Percentiles rank a stretch among this genome's conserved stretches.
These are phyloP conservation scores for Neopestalotiopsis sp. DNA, from an alignment of 2,329 filamentous ascomycete species.

Conservation along the genomic window DNA sequence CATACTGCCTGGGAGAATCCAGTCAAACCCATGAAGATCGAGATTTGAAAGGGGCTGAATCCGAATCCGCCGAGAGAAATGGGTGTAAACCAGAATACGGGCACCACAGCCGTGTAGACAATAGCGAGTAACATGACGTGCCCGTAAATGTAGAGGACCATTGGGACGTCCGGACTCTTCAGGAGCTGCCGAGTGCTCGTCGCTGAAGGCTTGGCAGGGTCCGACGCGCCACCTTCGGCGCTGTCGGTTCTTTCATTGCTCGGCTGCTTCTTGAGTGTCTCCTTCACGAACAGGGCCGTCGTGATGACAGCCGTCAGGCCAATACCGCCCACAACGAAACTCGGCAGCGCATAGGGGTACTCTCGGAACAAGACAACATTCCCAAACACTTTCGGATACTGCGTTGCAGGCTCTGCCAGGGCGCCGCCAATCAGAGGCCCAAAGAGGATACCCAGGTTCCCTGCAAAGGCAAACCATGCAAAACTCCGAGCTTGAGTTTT, in stretches of 20 bases:
- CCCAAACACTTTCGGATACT: conserved; percentile 66
- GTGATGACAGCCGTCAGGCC: conserved; percentile 58
- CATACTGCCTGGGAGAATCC: conserved; percentile 73
- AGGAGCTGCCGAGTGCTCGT: conserved; percentile 61
- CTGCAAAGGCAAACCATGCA: conserved; percentile 76
- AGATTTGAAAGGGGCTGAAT: conserved; percentile 67
- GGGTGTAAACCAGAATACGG: conserved; percentile 72
- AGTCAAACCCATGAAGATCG: conserved; percentile 65
- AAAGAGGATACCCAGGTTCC: conserved; percentile 75
- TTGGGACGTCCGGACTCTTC: conserved; percentile 65
- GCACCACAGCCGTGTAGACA: conserved; percentile 72
- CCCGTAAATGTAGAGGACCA: conserved; percentile 68
- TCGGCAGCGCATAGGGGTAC: conserved; percentile 71
- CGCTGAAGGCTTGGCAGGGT: conserved; percentile 3
- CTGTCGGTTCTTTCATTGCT: conserved; percentile 27
- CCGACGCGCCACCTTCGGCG: conserved; percentile 26
- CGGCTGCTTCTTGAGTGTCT: conserved; percentile 52
- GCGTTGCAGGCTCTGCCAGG: conserved; percentile 68
- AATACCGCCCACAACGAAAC: conserved; percentile 60
- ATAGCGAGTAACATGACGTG: conserved; percentile 73
- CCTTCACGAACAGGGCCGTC: conserved; percentile 63
- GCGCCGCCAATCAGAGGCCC: conserved; percentile 73
- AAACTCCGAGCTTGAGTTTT: conserved; percentile 76
- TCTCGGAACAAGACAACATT: conserved; percentile 60
- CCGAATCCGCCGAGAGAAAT: conserved; percentile 67